phyloP scores from a whole-genome alignment of 768 basidiomycete genomes.

The Pisolithus albus region DNA sequence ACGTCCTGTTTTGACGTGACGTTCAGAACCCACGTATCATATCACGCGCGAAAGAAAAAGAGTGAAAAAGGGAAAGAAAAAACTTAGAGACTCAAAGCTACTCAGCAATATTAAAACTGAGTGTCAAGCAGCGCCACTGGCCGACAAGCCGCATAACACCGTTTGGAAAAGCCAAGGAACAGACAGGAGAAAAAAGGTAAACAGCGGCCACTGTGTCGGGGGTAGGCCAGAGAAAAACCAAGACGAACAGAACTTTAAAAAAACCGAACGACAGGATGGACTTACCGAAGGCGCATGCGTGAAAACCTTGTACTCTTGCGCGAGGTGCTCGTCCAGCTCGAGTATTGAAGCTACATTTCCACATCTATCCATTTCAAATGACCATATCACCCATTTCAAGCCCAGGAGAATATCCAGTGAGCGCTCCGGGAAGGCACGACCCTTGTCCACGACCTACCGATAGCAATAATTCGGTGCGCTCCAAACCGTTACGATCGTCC shows the following conservation, averaged over 20 bases:
- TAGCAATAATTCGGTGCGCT: conserved; percentile 98
- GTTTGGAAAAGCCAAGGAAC: neutral
- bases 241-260: too few relatives aligned
- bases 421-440: too few relatives aligned
- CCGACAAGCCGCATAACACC: conserved; percentile 6
- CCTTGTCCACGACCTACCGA: conserved; percentile 47
- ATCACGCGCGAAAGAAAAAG: neutral
- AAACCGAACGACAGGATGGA: conserved; percentile 6
- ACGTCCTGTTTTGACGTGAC: conserved; percentile 51
- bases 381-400: too few relatives aligned
- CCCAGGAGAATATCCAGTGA: too few relatives aligned
- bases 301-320: conserved; percentile 96
- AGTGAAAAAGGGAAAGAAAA: neutral
- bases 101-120: neutral
- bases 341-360: conserved; percentile 95
- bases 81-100: too few relatives aligned
- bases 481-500: conserved; percentile 95
- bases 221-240: too few relatives aligned
- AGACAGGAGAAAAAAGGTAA: neutral
- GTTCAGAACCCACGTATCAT: conserved; percentile 4
- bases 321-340: conserved; percentile 87
- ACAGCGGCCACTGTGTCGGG: neutral
- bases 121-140: neutral
- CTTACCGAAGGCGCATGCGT: conserved; percentile 79
- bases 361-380: conserved; percentile 47